Evolutionary conservation across 345 rosid genomes (phyloP), one percentile per base, ranked within the genome.

Genomic region (Nasturtium officinale): DNA sequence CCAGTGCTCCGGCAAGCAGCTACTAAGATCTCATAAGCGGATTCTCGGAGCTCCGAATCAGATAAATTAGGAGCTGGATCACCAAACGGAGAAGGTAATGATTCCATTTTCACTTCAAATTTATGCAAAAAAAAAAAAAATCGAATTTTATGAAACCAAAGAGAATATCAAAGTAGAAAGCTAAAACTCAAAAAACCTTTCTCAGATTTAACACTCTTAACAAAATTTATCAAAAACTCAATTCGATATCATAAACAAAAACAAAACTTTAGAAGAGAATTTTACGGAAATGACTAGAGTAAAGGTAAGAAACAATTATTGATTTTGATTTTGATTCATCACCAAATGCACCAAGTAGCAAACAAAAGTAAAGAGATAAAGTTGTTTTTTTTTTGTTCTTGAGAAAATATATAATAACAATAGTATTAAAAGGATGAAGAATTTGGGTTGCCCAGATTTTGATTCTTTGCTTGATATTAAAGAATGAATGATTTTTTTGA

Each of bases 1-100:
- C 87, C 85, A 61, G 96, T 69, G 67, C 80, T 86, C 75, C 99
- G 89, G 73, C 90, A 87, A 5, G 88, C 87, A 29, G 83, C 86
- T 13, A 90, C 85, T 77, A 91, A 85, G 83, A 95, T 85, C 92
- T 95, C 99, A 77, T 90, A 95, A 68, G 98, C 94, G 9, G 94
- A 83, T 73, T 89, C 84, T 26, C 96, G 90, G 65, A 95, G 94
- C 81, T 95, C 99, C 30, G 84, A 65, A 47, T 87, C 88, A 11
- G 98, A 76, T 57, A 95, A 78, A 16, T 62, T 74, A 13, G 84
- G 67, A 5, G 82, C 72, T 45, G 81, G 83, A 3, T 87, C 80
- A 17, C 87, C 86, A 45, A 90, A 82, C 2, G 99, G 94, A 16
- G 79, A 88, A 7, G 80, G 69, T 15, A 87, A 18, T 54, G 81